Evolutionary conservation across 192 early-diverging fungal species (phyloP).

Genomic region (Coemansia sp.): DNA sequence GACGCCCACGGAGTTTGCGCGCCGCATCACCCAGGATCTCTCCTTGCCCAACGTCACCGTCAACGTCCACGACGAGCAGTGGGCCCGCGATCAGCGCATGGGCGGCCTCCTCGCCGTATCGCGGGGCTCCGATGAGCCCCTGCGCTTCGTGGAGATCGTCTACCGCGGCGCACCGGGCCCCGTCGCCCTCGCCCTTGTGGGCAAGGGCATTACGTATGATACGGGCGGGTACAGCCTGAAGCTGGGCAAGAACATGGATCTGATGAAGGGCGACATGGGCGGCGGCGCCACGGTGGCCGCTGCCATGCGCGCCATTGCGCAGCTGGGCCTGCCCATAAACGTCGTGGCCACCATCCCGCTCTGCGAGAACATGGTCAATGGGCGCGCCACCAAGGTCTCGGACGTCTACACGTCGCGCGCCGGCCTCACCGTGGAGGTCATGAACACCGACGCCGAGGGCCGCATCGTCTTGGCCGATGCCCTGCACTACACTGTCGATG

Average conservation of each 20-base stretch:
- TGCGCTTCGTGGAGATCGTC: conserved; percentile 81
- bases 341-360: conserved; percentile 80
- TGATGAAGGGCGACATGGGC: conserved; percentile 97
- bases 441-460: conserved; percentile 91
- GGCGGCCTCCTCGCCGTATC: conserved; percentile 80
- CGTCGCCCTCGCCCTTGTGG: conserved; percentile 76
- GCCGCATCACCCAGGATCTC: no score
- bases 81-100: conserved; percentile 82
- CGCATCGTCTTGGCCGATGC: conserved; percentile 91
- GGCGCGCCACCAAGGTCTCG: conserved; percentile 84
- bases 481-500: conserved; percentile 76
- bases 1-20: no score
- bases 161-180: conserved; percentile 53
- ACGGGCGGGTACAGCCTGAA: conserved; percentile 88
- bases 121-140: conserved; percentile 76
- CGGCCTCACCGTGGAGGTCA: conserved; percentile 84
- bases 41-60: conserved; percentile 58
- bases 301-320: conserved; percentile 75
- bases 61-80: conserved; percentile 66
- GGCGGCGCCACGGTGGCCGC: conserved; percentile 83
- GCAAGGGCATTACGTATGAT: conserved; percentile 93
- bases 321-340: conserved; percentile 79
- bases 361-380: conserved; percentile 92
- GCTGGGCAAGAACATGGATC: conserved; percentile 78
- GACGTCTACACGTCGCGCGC: conserved; percentile 89